Evolutionary conservation across 495 filamentous ascomycete species (phyloP).

Genomic region (Penicillium flavigenum): DNA sequence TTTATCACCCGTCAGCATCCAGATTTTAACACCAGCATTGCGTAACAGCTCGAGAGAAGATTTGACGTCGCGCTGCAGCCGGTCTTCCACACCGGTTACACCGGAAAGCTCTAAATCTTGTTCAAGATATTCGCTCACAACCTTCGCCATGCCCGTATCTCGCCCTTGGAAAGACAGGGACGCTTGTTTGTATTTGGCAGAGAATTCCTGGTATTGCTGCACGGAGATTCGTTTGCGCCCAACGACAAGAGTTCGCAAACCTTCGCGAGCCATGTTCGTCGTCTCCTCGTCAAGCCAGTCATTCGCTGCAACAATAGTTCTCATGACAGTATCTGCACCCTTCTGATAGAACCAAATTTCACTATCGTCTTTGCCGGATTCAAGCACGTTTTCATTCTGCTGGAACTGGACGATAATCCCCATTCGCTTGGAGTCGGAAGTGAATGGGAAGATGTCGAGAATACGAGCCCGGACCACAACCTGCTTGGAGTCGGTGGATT

Average conservation of each 20-base stretch:
- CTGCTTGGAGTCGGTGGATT: conserved; percentile 73
- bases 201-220: conserved; percentile 78
- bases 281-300: conserved; percentile 99
- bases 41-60: conserved; percentile 89
- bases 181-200: conserved; percentile 70
- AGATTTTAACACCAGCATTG: conserved; percentile 99
- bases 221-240: conserved; percentile 77
- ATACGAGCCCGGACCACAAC: conserved; percentile 84
- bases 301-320: conserved; percentile 85
- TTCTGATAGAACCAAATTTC: conserved; percentile 99
- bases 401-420: conserved; percentile 91
- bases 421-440: conserved; percentile 96
- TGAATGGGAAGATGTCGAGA: conserved; percentile 95
- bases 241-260: conserved; percentile 89
- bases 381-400: conserved; percentile 40
- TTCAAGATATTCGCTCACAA: conserved; percentile 81
- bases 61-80: conserved; percentile 92
- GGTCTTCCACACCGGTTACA: conserved; percentile 97
- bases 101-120: conserved; percentile 86
- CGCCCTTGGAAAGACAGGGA: conserved; percentile 75
- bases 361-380: conserved; percentile 41
- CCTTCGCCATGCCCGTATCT: conserved; percentile 75
- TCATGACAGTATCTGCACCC: conserved; percentile 97
- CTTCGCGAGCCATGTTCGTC: conserved; percentile 97
- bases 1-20: conserved; percentile 99